phyloP scores from a whole-genome alignment of 73 alveolate genomes.

The Tetrahymena borealis region DNA sequence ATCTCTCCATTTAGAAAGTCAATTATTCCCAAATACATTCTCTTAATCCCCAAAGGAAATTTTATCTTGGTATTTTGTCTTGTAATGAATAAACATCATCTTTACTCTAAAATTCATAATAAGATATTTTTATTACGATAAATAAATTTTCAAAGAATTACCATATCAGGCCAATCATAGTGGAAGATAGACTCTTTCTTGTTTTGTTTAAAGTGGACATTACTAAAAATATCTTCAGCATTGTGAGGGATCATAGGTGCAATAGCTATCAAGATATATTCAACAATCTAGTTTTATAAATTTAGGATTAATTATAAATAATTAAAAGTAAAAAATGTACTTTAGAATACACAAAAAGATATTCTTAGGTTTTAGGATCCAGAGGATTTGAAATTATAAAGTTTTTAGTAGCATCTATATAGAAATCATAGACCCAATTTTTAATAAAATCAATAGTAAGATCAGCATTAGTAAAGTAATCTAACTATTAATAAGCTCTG shows the following conservation, averaged over 20 bases:
- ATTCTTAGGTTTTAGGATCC: background rate
- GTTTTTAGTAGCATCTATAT: background rate
- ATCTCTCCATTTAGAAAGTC: background rate
- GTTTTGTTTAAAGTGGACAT: background rate
- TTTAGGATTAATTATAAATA: background rate
- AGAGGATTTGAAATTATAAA: background rate
- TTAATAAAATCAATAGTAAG: background rate
- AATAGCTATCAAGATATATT: background rate
- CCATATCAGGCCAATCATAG: background rate
- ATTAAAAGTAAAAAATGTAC: background rate
- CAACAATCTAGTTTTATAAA: background rate
- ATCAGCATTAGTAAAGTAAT: background rate
- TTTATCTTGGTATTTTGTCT: background rate
- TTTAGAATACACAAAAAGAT: background rate
- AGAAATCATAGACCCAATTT: background rate
- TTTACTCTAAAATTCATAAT: background rate
- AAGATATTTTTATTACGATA: background rate
- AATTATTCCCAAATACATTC: background rate
- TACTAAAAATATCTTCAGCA: background rate
- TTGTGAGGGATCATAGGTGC: background rate
- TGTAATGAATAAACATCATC: background rate
- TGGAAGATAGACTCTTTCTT: background rate
- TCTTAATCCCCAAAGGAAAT: background rate
- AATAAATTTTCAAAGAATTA: no score
- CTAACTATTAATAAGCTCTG: background rate